Percentiles rank a stretch among this genome's conserved stretches.
Conservation (phyloP, 306 rosid genomes). For the Pterocarpus santalinus region DNA sequence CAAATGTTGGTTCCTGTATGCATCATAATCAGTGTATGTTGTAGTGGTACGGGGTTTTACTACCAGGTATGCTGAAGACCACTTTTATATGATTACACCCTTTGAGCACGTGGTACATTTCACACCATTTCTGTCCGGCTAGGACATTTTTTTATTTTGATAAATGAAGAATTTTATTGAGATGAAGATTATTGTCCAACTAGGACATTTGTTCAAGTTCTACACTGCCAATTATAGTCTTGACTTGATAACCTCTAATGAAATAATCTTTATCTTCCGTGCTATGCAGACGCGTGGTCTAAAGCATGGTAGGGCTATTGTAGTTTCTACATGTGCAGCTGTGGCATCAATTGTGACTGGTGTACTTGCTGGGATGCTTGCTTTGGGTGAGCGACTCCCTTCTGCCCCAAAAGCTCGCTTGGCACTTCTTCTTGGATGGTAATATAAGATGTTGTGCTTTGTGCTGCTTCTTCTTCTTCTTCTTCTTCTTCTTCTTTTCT, state of each 20-base stretch:
- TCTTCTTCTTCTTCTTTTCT: neutral
- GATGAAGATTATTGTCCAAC: no score
- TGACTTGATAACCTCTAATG: neutral
- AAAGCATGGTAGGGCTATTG: slow-evolving; percentile 90
- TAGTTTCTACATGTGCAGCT: slow-evolving; percentile 88
- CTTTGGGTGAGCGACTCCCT: slow-evolving; percentile 88
- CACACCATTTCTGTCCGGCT: neutral
- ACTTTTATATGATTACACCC: neutral
- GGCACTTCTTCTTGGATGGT: slow-evolving; percentile 88
- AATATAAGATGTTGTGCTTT: slow-evolving; percentile 43
- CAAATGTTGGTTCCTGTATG: slow-evolving; percentile 76
- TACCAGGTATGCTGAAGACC: slow-evolving; percentile 67
- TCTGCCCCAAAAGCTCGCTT: slow-evolving; percentile 82
- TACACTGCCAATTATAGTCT: slow-evolving; percentile 19
- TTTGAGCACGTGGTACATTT: slow-evolving; percentile 4
- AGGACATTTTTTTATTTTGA: no score
- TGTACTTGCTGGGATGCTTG: slow-evolving; percentile 93
- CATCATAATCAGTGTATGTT: slow-evolving; percentile 72
- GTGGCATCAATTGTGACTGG: slow-evolving; percentile 92
- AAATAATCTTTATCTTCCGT: slow-evolving; percentile 25
- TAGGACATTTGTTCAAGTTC: neutral
- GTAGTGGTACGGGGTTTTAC: slow-evolving; percentile 85
- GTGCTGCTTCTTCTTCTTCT: neutral
- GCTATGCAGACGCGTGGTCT: slow-evolving; percentile 80
- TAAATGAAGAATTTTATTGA: no score